A percentile compares a stretch with the other conserved stretches of the same genome.
phyloP scores from a whole-genome alignment of 1,139 yeast genomes.

The Insectozyma bohioensis region DNA sequence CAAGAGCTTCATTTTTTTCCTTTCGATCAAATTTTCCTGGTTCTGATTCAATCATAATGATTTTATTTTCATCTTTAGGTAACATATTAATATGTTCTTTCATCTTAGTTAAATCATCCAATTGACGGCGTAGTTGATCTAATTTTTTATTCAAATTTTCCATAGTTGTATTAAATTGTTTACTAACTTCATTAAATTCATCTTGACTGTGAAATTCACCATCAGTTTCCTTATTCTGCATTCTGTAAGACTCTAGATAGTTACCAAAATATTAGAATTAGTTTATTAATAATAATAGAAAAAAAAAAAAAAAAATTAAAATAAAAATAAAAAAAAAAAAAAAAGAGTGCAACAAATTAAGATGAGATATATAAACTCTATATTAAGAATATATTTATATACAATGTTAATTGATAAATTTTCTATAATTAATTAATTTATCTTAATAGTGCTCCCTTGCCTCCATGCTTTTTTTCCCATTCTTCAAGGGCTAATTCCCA shows the following conservation, averaged over 20 bases:
- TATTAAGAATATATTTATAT: too few species aligned
- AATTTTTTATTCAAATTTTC: slow-evolving; percentile 15
- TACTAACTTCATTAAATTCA: slow-evolving; percentile 8
- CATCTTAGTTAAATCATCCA: slow-evolving; percentile 1
- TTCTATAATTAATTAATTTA: background rate
- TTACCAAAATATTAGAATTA: too few species aligned
- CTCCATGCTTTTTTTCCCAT: slow-evolving; percentile 49
- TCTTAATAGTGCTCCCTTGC: slow-evolving; percentile 12
- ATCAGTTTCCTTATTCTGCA: background rate
- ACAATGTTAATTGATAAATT: too few species aligned
- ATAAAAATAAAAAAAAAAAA: too few species aligned
- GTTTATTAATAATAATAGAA: too few species aligned
- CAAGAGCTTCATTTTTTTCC: slow-evolving; percentile 41
- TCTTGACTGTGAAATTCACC: background rate
- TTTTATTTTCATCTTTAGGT: slow-evolving; percentile 9
- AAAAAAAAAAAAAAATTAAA: too few species aligned
- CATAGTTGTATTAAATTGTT: slow-evolving; percentile 18
- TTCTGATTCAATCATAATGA: slow-evolving; percentile 51
- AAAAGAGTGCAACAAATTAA: too few species aligned
- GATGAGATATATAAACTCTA: too few species aligned
- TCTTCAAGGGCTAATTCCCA: slow-evolving; percentile 67
- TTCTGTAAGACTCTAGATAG: too few species aligned
- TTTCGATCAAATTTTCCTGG: slow-evolving; percentile 60
- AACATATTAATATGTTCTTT: slow-evolving; percentile 1
- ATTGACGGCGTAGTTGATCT: slow-evolving; percentile 16